A percentile compares a stretch with the other conserved stretches of the same genome.
Conservation (phyloP, 305 asterid species). For the Solanum hybrid region DNA sequence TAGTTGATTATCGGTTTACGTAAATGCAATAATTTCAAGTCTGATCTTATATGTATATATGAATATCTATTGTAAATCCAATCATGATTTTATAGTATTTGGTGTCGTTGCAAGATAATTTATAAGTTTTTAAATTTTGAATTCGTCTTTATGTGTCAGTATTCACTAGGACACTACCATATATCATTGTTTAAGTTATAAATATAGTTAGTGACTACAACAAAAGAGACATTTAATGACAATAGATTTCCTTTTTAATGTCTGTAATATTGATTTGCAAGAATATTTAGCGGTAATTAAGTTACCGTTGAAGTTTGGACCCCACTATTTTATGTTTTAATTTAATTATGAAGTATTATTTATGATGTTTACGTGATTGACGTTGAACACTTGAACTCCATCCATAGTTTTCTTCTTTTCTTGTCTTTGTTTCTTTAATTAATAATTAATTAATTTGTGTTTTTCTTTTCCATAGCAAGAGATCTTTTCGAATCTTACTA, state of each 20-base stretch:
- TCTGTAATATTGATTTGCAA: no score
- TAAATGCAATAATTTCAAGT: not conserved
- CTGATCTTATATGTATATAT: not conserved
- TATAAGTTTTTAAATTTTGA: no score
- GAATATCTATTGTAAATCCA: not conserved
- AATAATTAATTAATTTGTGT: conserved; percentile 11
- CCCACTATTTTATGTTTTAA: conserved; percentile 35
- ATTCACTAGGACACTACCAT: not conserved
- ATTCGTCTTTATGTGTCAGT: not conserved
- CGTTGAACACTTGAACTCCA: conserved; percentile 64
- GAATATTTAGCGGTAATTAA: not conserved
- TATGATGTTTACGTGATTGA: conserved; percentile 88
- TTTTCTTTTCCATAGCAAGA: conserved; percentile 32
- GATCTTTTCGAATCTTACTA: conserved; percentile 73
- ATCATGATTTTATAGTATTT: not conserved
- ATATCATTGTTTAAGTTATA: not conserved
- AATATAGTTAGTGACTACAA: no score
- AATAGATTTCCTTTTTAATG: not conserved
- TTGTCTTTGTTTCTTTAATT: not conserved
- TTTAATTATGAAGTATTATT: conserved; percentile 44
- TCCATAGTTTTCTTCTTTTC: not conserved
- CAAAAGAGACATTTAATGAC: not conserved
- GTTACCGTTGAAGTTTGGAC: not conserved
- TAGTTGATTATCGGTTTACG: not conserved
- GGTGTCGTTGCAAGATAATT: not conserved